Base-by-base conservation (phyloP, 371 early-diverging fungal genomes). In the Rhizopus delemar region DNA sequence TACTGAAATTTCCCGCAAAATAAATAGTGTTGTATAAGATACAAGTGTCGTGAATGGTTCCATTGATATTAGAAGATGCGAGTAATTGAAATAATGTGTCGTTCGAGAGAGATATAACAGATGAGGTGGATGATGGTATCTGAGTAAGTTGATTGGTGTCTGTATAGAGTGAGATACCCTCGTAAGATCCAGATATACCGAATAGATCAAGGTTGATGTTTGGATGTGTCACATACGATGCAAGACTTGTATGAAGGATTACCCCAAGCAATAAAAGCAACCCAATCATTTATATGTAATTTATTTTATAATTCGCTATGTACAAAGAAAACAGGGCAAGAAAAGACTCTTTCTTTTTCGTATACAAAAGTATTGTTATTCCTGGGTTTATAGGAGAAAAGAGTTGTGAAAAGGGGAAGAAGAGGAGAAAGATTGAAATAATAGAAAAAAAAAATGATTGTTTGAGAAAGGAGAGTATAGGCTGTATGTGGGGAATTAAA, bases 1-100 rank as follows among this genome's bases (percentile, higher is more conserved):
- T 68, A 28, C 59, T 58, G 46, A 85, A 85, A 39, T 78, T 66
- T 6, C 86, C 86, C 8, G 73, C 86, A 52, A 85, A 65, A 56
- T 80, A 82, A 3, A 85, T 46, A 5, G 46, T 78, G 57, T 56
- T 69, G 31, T 57, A 51, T 0, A 74, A 48, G 11, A 60, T 52
- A 48, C 80, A 79, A 12, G 66, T 52, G 11, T 74, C 66, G 46
- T 69, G 68, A 35, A 79, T 73, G 0, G 66, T 51, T 8, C 75
- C 80, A 50, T 73, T 63, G 5, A 60, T 48, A 22, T 67, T 63
- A 3, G 80, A 61, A 5, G 76, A 69, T 12, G 65, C 70, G 2
- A 75, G n/a, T n/a, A 72, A 32, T 34, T 71, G 56, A 29, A 48
- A 48, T 29, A 81, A 57, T 12, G 76, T 73, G 11, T 73, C 53